These are phyloP conservation scores for Colletotrichum lindemuthianum DNA, from an alignment of 2,329 filamentous ascomycete species.

Conservation along the genomic window DNA sequence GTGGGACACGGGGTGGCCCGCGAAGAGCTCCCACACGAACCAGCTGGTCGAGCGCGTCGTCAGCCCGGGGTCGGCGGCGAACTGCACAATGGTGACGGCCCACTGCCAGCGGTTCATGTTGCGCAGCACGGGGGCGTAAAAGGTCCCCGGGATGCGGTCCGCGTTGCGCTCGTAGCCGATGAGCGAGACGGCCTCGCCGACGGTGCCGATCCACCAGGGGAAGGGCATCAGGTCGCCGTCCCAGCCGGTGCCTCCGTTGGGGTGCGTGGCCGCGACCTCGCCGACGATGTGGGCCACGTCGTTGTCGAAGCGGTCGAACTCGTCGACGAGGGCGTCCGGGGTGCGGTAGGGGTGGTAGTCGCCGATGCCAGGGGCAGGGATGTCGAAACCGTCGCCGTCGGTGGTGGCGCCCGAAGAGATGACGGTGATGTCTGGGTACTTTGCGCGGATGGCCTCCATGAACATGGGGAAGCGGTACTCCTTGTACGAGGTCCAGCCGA, in stretches of 20 bases:
- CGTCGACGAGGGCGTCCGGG: conserved; percentile 60
- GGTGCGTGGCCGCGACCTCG: conserved; percentile 62
- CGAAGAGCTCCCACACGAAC: conserved; percentile 61
- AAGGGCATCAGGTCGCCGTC: conserved; percentile 55
- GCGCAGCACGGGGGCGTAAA: conserved; percentile 61
- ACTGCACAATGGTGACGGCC: conserved; percentile 61
- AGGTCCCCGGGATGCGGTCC: conserved; percentile 64
- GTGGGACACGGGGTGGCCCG: conserved; percentile 54
- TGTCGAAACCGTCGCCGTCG: conserved; percentile 56
- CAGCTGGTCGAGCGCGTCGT: conserved; percentile 62
- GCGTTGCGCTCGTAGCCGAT: conserved; percentile 73
- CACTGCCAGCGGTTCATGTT: conserved; percentile 62
- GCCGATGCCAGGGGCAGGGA: conserved; percentile 54
- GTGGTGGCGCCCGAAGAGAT: conserved; percentile 59
- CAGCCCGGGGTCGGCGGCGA: conserved; percentile 57
- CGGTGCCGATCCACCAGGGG: conserved; percentile 68
- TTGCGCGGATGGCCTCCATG: conserved; percentile 65
- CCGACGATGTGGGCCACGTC: conserved; percentile 52
- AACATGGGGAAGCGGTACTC: conserved; percentile 69
- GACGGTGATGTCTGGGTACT: conserved; percentile 67
- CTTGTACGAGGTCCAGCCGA: conserved; percentile 58
- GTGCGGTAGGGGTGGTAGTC: conserved; percentile 64
- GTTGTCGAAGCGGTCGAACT: conserved; percentile 66
- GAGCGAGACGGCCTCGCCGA: conserved; percentile 73
- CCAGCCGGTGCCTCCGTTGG: conserved; percentile 62